Evolutionary conservation across 768 basidiomycete species (phyloP), one percentile per base, ranked within the genome.

Genomic region (Lyophyllum semitale): DNA sequence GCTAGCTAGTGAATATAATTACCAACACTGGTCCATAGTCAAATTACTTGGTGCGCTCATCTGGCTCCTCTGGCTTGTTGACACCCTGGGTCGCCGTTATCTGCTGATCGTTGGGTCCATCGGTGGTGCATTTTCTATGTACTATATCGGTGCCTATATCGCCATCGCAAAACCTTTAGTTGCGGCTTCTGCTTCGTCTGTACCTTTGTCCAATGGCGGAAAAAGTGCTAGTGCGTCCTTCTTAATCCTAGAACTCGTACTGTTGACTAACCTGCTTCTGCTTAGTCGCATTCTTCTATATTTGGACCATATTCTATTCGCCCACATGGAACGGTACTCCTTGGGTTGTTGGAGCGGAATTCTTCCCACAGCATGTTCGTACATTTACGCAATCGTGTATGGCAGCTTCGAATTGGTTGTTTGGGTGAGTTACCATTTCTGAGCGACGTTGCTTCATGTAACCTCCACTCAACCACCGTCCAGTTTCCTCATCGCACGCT

Each of bases 251-350:
- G 6, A n/a, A 18, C 8, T 17, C 15, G 3, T 2, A 23, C 15
- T 17, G 13, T 43, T 38, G 12, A 23, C 27, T 47, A 17, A 51
- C 7, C 8, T 20, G 11, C 1, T n/a, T 33, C 27, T 17, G 8
- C 6, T 26, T 41, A 66, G 68, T 73, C 30, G 70, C 66, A 6
- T 70, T 73, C 59, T 74, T 74, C 53, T 75, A 74, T 58, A 60
- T 75, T 22, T 76, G 71, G 70, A 73, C 71, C 0, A 62, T 71
- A 12, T 74, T 71, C 56, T 76, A 75, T 53, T 68, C 68, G 1
- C 70, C 75, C 6, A 68, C 70, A 0, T 77, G 75, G 71, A 79
- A 79, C 51, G 79, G 77, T 12, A 75, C 77, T 1, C 76, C 77
- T 2, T 79, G 78, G 78, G 75, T 79, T 27, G 68, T 79, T 17